Evolutionary conservation across 2,329 filamentous ascomycete genomes (phyloP).

Genomic region (Geosmithia morbida): DNA sequence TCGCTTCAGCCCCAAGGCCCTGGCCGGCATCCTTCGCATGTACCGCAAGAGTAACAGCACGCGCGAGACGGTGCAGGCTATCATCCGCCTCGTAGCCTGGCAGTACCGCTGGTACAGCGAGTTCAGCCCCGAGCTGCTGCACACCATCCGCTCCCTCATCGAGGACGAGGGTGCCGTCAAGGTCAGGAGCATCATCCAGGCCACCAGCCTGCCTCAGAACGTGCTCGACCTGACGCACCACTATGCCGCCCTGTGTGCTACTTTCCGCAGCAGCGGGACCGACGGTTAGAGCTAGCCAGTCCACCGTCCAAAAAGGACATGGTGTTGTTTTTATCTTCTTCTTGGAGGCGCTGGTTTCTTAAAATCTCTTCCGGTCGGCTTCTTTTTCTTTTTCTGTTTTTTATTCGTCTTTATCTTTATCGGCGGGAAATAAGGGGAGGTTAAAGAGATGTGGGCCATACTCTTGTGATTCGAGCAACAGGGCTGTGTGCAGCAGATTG

Average conservation of each 20-base stretch:
- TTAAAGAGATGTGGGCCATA: neutral
- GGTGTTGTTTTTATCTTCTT: neutral
- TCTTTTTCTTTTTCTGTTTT: too few relatives aligned
- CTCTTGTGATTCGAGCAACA: neutral
- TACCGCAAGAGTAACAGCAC: slow-evolving; percentile 70
- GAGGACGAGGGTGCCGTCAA: slow-evolving; percentile 97
- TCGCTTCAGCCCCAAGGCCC: slow-evolving; percentile 85
- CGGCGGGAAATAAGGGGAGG: neutral
- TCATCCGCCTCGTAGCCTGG: slow-evolving; percentile 90
- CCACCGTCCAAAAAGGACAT: neutral
- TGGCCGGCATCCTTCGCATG: slow-evolving; percentile 68
- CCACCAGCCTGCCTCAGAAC: slow-evolving; percentile 82
- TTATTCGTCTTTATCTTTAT: neutral
- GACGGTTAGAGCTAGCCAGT: slow-evolving; percentile 44
- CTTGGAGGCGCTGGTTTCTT: too few relatives aligned
- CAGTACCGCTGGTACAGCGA: slow-evolving; percentile 99
- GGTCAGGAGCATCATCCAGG: slow-evolving; percentile 91
- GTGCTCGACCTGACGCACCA: slow-evolving; percentile 92
- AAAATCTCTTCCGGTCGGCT: too few relatives aligned
- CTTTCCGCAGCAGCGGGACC: slow-evolving; percentile 86
- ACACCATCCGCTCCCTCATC: slow-evolving; percentile 79
- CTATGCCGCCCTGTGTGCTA: slow-evolving; percentile 87
- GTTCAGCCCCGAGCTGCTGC: slow-evolving; percentile 86
- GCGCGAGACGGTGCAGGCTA: slow-evolving; percentile 64
- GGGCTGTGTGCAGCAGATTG: neutral